phyloP scores from a whole-genome alignment of 805 yeast genomes.

The Ogataea zsoltii region DNA sequence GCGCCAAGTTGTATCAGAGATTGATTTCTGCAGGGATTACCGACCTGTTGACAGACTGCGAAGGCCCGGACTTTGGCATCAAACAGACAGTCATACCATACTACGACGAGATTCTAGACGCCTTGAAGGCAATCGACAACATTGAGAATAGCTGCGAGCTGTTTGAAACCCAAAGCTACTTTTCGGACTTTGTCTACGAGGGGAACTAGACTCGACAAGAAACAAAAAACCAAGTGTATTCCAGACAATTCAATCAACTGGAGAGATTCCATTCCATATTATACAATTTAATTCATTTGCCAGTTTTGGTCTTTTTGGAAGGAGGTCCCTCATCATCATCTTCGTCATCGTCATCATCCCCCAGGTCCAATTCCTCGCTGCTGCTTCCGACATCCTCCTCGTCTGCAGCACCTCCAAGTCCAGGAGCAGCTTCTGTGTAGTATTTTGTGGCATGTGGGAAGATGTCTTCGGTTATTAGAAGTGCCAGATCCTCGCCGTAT shows the following conservation, averaged over 20 bases:
- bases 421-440: constrained; percentile 73
- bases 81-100: constrained; percentile 40
- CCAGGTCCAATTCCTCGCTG: constrained; percentile 51
- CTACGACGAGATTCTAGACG: constrained; percentile 57
- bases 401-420: constrained; percentile 53
- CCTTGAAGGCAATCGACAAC: constrained; percentile 47
- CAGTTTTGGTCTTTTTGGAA: constrained; percentile 5
- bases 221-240: not conserved
- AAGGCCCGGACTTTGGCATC: constrained; percentile 30
- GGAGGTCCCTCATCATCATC: constrained; percentile 8
- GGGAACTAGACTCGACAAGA: constrained; percentile 5
- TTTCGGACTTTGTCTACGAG: constrained; percentile 16
- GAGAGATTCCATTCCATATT: not conserved
- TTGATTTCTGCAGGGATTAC: constrained; percentile 58
- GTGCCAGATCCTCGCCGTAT: constrained; percentile 76
- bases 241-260: too few relatives aligned
- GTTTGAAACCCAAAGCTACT: constrained; percentile 17
- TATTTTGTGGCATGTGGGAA: constrained; percentile 85
- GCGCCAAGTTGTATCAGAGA: constrained; percentile 45
- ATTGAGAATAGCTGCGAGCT: constrained; percentile 28
- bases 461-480: constrained; percentile 71
- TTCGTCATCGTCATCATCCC: constrained; percentile 6
- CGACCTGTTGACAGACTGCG: constrained; percentile 31
- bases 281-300: not conserved
- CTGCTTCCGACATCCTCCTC: constrained; percentile 39